A percentile compares a stretch with the other conserved stretches of the same genome.
phyloP scores from a whole-genome alignment of 148 eudicot species.

The Nyssa sinensis region DNA sequence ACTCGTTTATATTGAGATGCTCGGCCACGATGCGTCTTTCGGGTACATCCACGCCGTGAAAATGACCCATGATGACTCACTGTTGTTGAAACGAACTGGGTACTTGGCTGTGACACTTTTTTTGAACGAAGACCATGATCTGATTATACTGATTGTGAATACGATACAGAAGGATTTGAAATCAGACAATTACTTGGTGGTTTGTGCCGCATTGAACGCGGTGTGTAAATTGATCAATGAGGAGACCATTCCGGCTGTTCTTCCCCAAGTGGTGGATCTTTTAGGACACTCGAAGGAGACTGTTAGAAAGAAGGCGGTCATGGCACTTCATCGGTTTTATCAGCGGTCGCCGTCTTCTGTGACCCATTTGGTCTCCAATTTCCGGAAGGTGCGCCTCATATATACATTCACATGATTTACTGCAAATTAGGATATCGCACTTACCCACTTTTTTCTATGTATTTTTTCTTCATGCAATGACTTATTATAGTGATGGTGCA shows the following conservation, averaged over 20 bases:
- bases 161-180: conserved; percentile 97
- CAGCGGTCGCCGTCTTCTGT: conserved; percentile 79
- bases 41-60: conserved; percentile 94
- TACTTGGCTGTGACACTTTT: conserved; percentile 88
- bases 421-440: too few relatives aligned
- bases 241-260: conserved; percentile 94
- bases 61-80: conserved; percentile 81
- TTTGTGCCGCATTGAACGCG: conserved; percentile 89
- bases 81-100: conserved; percentile 72
- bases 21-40: conserved; percentile 88
- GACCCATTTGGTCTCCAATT: conserved; percentile 68
- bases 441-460: too few relatives aligned
- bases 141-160: conserved; percentile 88
- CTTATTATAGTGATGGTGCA: too few relatives aligned
- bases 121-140: conserved; percentile 87
- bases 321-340: conserved; percentile 94
- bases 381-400: conserved; percentile 62
- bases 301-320: conserved; percentile 96
- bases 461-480: too few relatives aligned
- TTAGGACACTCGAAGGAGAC: conserved; percentile 78
- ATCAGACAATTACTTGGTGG: conserved; percentile 84
- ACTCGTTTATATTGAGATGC: conserved; percentile 82
- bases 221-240: conserved; percentile 86
- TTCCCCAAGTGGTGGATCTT: conserved; percentile 88
- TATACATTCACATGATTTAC: too few relatives aligned